Base-by-base conservation (phyloP, 2,329 filamentous ascomycete genomes). In the Beauveria australis region DNA sequence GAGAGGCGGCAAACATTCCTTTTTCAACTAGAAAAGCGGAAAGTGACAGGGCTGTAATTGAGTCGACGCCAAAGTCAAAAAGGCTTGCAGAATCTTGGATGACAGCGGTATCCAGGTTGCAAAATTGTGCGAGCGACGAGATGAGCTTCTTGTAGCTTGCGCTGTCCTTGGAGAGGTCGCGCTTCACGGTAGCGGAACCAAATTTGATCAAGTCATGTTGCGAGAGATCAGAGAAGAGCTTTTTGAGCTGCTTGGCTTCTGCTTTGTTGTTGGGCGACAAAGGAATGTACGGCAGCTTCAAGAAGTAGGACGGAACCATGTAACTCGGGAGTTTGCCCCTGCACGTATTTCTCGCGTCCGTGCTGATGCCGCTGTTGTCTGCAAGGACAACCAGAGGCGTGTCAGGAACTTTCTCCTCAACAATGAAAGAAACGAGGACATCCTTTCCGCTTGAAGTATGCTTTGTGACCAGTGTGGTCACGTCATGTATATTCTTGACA, bases 201-300 rank as follows among this genome's bases (percentile, higher is more conserved):
- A 89, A 73, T 1, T 73, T 73, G 63, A 90, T 84, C 22, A 95
- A 74, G 9, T 86, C 77, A 40, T 85, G 82, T 0, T 81, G 74
- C 0, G 81, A 79, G 3, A 93, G 70, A 0, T 76, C 74, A 10
- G 81, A 73, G 67, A 93, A 96, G 1, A 95, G 73, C 0, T 74
- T 72, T 61, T 82, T 87, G 3, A 97, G 74, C 41, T 79, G 78
- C 67, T 89, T 93, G 7, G 81, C 79, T 67, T 97, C 92, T 0
- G 89, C 88, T 70, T 97, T 97, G 73, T 96, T 96, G 71, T 96
- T 97, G 7, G 89, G 78, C 1, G 91, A 95, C 0, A 97, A 78
- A 0, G 92, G 92, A 59, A 97, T 85, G 8, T 76, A 79, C 0
- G 85, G 81, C 8, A 96, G 74, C 3, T 82, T 82, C 26, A 96